Evolutionary conservation across 2,329 filamentous ascomycete genomes (phyloP), one percentile per base, ranked within the genome.

Genomic region (Cladorrhinum sp.): DNA sequence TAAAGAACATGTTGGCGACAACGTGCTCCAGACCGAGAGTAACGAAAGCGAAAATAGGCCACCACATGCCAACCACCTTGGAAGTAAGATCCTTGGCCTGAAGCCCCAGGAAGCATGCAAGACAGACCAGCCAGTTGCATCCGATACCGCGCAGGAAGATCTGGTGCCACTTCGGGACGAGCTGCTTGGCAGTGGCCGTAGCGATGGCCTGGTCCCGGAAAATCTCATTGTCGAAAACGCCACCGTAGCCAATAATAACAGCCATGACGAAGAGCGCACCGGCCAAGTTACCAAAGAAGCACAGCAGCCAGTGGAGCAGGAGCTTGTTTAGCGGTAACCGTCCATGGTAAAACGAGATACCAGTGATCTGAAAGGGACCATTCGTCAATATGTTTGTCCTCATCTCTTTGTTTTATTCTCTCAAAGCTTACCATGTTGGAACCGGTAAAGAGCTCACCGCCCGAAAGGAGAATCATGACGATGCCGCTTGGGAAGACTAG

Each of bases 81-180:
- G 78, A 81, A 18, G 75, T 73, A 12, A 84, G 70, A 57, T 84
- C 81, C 2, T 79, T 76, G 4, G 78, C 79, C 59, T 80, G 78
- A 2, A 79, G 72, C 1, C 74, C 75, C 8, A 81, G 71, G 61
- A 76, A 85, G 50, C 79, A 77, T 0, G 80, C 81, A 24, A 85
- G 71, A 60, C 81, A 83, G 2, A 85, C 82, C 0, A 86, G 76
- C 82, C 81, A 85, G 70, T 85, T 85, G 65, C 78, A 80, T 3
- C 82, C 79, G 50, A 85, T 83, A 1, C 72, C 82, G 48, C 79
- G 76, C 0, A 85, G 70, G 66, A 85, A 83, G 55, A 85, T 80
- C 59, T 79, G 76, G 54, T 81, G 78, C 73, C 80, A 81, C 2
- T 74, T 65, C 0, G 81, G 81, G 0, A 70, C 74, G 9, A 82